These are phyloP conservation scores for Lithohypha guttulata DNA, from an alignment of 2,329 filamentous ascomycete genomes.

Conservation along the genomic window DNA sequence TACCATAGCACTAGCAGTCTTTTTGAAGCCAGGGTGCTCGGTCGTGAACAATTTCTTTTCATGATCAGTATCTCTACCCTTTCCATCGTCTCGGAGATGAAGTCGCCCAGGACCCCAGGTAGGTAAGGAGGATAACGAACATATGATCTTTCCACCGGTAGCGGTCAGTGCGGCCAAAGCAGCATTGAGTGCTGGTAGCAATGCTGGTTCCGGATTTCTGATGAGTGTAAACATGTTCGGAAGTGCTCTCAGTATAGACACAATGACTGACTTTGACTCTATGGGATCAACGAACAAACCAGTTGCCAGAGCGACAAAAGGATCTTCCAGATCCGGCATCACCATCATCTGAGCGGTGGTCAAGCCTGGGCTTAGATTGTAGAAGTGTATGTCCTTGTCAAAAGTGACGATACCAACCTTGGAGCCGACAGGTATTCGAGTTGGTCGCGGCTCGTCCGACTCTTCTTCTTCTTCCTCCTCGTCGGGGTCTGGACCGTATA, in stretches of 20 bases:
- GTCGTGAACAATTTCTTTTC: conserved; percentile 88
- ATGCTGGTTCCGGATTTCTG: conserved; percentile 82
- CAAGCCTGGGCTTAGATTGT: conserved; percentile 75
- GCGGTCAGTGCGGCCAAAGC: conserved; percentile 71
- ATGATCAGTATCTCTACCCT: conserved; percentile 72
- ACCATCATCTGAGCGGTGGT: conserved; percentile 95
- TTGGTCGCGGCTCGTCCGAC: conserved; percentile 40
- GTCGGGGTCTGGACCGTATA: conserved; percentile 54
- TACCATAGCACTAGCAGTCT: conserved; percentile 77
- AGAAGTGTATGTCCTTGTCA: conserved; percentile 95
- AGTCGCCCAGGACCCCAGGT: conserved; percentile 84
- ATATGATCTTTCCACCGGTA: conserved; percentile 87
- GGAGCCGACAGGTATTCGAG: conserved; percentile 60
- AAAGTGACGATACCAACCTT: conserved; percentile 93
- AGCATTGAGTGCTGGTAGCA: conserved; percentile 74
- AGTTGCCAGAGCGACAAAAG: conserved; percentile 83
- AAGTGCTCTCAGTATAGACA: conserved; percentile 70
- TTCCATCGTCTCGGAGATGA: conserved; percentile 77
- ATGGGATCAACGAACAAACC: conserved; percentile 91
- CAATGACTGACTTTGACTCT: conserved; percentile 77
- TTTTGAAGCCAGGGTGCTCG: conserved; percentile 80
- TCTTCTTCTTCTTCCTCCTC: conserved; percentile 43
- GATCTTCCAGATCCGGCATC: conserved; percentile 94
- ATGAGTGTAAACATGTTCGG: conserved; percentile 77
- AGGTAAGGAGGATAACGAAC: conserved; percentile 74